phyloP scores from a whole-genome alignment of 164 flowering plant species.

The Vitis amurensis region DNA sequence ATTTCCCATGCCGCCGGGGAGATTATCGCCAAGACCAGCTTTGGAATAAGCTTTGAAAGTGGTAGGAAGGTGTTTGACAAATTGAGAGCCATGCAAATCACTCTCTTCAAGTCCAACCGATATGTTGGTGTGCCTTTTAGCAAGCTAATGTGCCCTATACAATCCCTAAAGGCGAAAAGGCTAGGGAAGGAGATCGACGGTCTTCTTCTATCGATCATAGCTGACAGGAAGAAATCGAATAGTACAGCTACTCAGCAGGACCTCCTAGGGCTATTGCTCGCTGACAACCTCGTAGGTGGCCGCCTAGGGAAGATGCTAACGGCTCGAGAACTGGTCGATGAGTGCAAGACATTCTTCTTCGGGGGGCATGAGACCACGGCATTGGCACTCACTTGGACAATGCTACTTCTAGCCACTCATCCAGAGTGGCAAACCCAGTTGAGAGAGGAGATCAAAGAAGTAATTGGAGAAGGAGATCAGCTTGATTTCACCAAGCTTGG shows the following conservation, averaged over 20 bases:
- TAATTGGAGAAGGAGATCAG: slow-evolving; percentile 43
- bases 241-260: slow-evolving; percentile 27
- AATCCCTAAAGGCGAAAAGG: slow-evolving; percentile 42
- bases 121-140: slow-evolving; percentile 80
- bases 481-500: slow-evolving; percentile 53
- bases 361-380: slow-evolving; percentile 92
- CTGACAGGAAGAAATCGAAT: slow-evolving; percentile 25
- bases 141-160: slow-evolving; percentile 39
- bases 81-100: slow-evolving; percentile 56
- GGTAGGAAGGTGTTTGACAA: slow-evolving; percentile 56
- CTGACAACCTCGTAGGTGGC: slow-evolving; percentile 25
- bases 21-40: slow-evolving; percentile 76
- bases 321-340: slow-evolving; percentile 65
- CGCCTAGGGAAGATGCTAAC: slow-evolving; percentile 33
- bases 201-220: slow-evolving; percentile 54
- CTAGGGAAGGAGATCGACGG: slow-evolving; percentile 75
- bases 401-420: slow-evolving; percentile 58
- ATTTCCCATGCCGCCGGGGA: slow-evolving; percentile 56
- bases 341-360: slow-evolving; percentile 95
- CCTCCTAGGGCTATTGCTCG: slow-evolving; percentile 58
- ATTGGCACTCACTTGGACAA: slow-evolving; percentile 74
- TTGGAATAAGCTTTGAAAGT: slow-evolving; percentile 49
- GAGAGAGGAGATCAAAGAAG: slow-evolving; percentile 71
- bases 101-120: slow-evolving; percentile 61
- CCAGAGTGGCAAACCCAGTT: slow-evolving; percentile 71